Evolutionary conservation across 352 stramenopile genomes (phyloP), one percentile per base, ranked within the genome.

Genomic region (Phytopythium ostracodes): DNA sequence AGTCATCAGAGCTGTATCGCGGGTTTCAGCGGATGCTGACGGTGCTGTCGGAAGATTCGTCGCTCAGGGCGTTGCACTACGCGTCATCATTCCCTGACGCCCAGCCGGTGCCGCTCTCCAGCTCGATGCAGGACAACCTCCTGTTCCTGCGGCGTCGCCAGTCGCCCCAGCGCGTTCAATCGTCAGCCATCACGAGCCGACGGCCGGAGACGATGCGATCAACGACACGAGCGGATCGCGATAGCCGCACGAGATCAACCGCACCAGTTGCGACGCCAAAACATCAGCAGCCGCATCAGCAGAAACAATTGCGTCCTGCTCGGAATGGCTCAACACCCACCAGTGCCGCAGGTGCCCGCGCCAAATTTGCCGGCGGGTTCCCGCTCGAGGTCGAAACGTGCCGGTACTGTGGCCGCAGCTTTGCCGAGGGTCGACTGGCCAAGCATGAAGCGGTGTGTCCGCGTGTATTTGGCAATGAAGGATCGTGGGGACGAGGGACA

Each of bases 401-500:
- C 63, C 76, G 79, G 7, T 90, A 92, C 65, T 95, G 87, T 54
- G 65, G 63, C 10, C 79, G 84, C 8, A 92, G 79, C 62, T 95
- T 95, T 63, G 87, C 87, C 14, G 78, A 92, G 75, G 87, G 87
- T 3, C 72, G 84, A 1, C 69, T 95, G 12, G 78, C 73, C 4
- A 95, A 95, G 66, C 87, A 95, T 55, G 87, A 95, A 65, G 76
- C 73, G 25, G 83, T 93, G 6, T 95, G 87, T 56, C 84, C 77
- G 2, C 80, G 84, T 20, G 83, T 93, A 11, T 93, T 95, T 56
- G 86, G 86, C 11, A 84, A 77, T 33, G 82, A 95, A 72, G 74
- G 70, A 6, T 74, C 84, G 24, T 92, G 82, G 86, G 82, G 82
- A n/a, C 76, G 83, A n/a, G 78, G 80, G 9, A 72, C 44, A 47